phyloP scores from a whole-genome alignment of 495 filamentous ascomycete species.

The Neurospora sp. region DNA sequence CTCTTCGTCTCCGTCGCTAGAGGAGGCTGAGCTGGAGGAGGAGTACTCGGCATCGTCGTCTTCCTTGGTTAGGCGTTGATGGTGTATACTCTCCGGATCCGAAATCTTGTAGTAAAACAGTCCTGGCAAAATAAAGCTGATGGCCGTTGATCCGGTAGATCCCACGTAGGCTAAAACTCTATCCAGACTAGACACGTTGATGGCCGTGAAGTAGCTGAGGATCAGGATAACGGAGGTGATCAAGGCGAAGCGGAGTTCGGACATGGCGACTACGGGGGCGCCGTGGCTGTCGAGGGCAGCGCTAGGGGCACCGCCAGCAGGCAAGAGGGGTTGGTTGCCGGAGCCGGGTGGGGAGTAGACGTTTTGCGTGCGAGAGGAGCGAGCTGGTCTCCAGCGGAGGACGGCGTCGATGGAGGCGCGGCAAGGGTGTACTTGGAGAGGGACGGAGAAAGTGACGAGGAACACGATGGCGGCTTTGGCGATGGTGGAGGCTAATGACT shows the following conservation, averaged over 20 bases:
- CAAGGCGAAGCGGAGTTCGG: slow-evolving; percentile 78
- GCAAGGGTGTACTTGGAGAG: slow-evolving; percentile 90
- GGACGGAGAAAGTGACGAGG: slow-evolving; percentile 94
- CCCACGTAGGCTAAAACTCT: slow-evolving; percentile 92
- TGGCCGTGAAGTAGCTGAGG: slow-evolving; percentile 73
- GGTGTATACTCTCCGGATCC: slow-evolving; percentile 69
- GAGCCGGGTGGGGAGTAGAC: slow-evolving; percentile 18
- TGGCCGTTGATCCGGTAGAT: slow-evolving; percentile 84
- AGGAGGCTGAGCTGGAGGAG: slow-evolving; percentile 14
- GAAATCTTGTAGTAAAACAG: slow-evolving; percentile 98
- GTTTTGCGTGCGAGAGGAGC: slow-evolving; percentile 64
- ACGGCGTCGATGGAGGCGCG: slow-evolving; percentile 88
- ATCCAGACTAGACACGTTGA: slow-evolving; percentile 83
- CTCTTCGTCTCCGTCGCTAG: slow-evolving; percentile 32
- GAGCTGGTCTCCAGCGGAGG: slow-evolving; percentile 80
- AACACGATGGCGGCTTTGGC: slow-evolving; percentile 91
- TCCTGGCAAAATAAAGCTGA: slow-evolving; percentile 92
- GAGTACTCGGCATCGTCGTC: slow-evolving; percentile 59
- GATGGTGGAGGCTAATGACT: slow-evolving; percentile 77
- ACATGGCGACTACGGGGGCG: slow-evolving; percentile 46
- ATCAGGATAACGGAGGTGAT: slow-evolving; percentile 82
- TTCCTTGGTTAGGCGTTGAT: slow-evolving; percentile 78
- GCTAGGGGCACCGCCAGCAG: slow-evolving; percentile 13
- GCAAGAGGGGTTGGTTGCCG: slow-evolving; percentile 33
- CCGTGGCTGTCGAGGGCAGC: slow-evolving; percentile 27